phyloP scores from a whole-genome alignment of 768 basidiomycete species.

The Dictyophora rubrovolvata region DNA sequence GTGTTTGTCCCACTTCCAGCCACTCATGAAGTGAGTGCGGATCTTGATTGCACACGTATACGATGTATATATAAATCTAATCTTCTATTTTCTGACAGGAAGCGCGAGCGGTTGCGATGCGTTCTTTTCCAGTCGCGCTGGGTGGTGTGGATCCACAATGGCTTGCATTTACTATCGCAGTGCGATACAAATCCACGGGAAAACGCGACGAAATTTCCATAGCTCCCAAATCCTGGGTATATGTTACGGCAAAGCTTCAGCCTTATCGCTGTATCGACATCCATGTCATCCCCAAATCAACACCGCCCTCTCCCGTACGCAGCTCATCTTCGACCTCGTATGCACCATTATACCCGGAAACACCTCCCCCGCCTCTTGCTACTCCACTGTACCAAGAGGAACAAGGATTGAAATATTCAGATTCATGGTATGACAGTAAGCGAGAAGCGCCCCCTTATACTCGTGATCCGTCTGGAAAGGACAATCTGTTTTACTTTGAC shows the following conservation, averaged over 20 bases:
- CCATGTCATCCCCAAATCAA: background rate
- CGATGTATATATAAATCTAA: background rate
- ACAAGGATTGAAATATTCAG: background rate
- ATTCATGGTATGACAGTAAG: background rate
- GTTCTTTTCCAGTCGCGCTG: background rate
- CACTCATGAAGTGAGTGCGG: background rate
- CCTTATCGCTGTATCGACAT: conserved; percentile 4
- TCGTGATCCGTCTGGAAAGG: background rate
- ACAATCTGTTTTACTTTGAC: background rate
- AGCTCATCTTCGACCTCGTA: conserved; percentile 2
- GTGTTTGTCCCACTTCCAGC: background rate
- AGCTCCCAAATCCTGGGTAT: background rate
- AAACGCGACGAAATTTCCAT: conserved; percentile 4
- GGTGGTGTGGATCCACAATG: conserved; percentile 1
- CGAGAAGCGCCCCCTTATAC: background rate
- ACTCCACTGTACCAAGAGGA: background rate
- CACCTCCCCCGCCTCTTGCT: background rate
- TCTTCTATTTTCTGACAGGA: background rate
- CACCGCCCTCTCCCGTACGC: background rate
- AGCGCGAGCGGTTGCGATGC: background rate
- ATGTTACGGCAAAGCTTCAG: conserved; percentile 3
- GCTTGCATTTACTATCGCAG: conserved; percentile 6
- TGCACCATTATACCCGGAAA: background rate
- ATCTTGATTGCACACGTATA: background rate
- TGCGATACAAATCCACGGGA: background rate